A percentile compares a stretch with the other conserved stretches of the same genome.
Evolutionary conservation across 805 yeast species (phyloP).

Genomic region (Metschnikowia colocasiae): DNA sequence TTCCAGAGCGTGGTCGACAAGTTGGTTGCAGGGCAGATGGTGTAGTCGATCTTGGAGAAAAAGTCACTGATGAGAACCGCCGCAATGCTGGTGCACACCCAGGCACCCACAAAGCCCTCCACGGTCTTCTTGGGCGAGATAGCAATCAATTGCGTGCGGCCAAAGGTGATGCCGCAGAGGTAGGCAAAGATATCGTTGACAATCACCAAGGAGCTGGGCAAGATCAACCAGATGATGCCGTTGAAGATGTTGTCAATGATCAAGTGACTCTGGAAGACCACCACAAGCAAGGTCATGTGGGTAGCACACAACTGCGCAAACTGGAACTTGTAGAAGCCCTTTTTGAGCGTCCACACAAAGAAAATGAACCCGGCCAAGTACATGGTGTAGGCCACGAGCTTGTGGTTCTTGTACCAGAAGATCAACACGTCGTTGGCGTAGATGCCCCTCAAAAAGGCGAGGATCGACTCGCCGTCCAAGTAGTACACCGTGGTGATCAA

Average conservation of each 20-base stretch:
- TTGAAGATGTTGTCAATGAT: constrained; percentile 83
- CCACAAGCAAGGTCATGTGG: constrained; percentile 86
- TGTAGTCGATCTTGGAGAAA: constrained; percentile 61
- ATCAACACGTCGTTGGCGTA: constrained; percentile 51
- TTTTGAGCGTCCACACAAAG: constrained; percentile 84
- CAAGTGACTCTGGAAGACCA: constrained; percentile 91
- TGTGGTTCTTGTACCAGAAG: constrained; percentile 71
- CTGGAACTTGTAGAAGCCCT: constrained; percentile 86
- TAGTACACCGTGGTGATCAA: constrained; percentile 82
- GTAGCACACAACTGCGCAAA: constrained; percentile 91
- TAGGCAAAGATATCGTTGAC: constrained; percentile 96
- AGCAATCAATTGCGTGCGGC: constrained; percentile 84
- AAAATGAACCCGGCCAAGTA: constrained; percentile 86
- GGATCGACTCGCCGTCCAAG: constrained; percentile 80
- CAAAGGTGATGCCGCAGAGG: constrained; percentile 94
- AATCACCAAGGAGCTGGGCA: constrained; percentile 89
- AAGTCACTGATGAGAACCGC: constrained; percentile 64
- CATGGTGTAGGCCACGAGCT: constrained; percentile 75
- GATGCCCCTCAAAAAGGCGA: constrained; percentile 57
- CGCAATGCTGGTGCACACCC: constrained; percentile 85
- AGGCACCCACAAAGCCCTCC: constrained; percentile 96
- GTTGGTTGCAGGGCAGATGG: constrained; percentile 84
- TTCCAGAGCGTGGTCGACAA: constrained; percentile 60
- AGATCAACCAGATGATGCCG: constrained; percentile 91
- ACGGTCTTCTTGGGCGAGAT: constrained; percentile 97